These are phyloP conservation scores for Herpetospermum pedunculosum DNA, from an alignment of 306 rosid genomes.

Conservation along the genomic window DNA sequence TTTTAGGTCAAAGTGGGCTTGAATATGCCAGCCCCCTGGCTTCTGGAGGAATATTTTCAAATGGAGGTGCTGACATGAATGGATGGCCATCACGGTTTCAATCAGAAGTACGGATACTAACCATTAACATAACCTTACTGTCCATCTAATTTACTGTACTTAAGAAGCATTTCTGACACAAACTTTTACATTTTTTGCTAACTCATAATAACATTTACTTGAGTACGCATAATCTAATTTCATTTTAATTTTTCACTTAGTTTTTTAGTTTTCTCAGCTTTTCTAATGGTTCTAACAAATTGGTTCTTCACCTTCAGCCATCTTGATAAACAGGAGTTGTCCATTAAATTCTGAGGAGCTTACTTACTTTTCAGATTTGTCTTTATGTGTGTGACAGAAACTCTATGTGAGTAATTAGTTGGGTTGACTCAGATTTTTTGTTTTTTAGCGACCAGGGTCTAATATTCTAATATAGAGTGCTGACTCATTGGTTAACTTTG, in stretches of 20 bases:
- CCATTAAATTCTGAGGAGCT: background rate
- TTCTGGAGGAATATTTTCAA: slow-evolving; percentile 84
- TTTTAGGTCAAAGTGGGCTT: slow-evolving; percentile 99
- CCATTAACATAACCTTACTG: slow-evolving; percentile 97
- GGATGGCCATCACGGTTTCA: slow-evolving; percentile 98
- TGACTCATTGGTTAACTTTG: background rate
- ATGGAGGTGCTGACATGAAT: slow-evolving; percentile 77
- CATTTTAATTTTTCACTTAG: background rate
- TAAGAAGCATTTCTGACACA: slow-evolving; percentile 70
- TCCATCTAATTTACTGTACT: slow-evolving; percentile 74
- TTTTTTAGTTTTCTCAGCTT: background rate
- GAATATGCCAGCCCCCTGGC: slow-evolving; percentile 99
- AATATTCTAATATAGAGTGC: slow-evolving; percentile 1
- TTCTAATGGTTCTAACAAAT: background rate
- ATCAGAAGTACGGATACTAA: slow-evolving; percentile 99
- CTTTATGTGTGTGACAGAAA: background rate
- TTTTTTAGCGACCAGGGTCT: background rate
- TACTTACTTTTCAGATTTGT: background rate
- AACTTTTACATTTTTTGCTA: slow-evolving; percentile 48
- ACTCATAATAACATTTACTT: slow-evolving; percentile 47
- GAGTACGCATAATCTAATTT: slow-evolving; percentile 42
- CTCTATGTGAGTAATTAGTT: background rate
- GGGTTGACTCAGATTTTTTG: background rate
- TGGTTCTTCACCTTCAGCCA: slow-evolving; percentile 2
- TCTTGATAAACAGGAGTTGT: background rate